phyloP scores from a whole-genome alignment of 1,139 yeast genomes.

The Pneumocystis wakefieldiae region DNA sequence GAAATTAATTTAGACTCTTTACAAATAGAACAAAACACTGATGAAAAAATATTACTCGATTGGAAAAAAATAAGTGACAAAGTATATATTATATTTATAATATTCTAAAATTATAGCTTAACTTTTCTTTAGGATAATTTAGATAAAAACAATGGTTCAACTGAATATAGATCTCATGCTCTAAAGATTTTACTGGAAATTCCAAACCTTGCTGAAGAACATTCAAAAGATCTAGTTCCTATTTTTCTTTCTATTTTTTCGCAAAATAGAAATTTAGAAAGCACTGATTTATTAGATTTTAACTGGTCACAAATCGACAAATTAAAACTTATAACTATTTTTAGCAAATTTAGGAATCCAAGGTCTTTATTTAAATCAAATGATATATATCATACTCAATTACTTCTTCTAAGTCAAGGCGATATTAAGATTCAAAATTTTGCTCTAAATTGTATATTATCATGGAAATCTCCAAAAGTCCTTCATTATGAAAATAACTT shows the following conservation, averaged over 20 bases:
- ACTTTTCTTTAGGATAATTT: neutral
- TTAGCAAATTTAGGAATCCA: slow-evolving; percentile 52
- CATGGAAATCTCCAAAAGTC: slow-evolving; percentile 44
- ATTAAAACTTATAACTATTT: slow-evolving; percentile 42
- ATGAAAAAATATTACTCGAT: neutral
- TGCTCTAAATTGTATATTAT: slow-evolving; percentile 58
- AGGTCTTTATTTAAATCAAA: slow-evolving; percentile 35
- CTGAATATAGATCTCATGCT: slow-evolving; percentile 28
- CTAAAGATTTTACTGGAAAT: slow-evolving; percentile 37
- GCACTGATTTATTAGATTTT: slow-evolving; percentile 17
- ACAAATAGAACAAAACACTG: neutral
- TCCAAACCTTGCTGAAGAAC: slow-evolving; percentile 54
- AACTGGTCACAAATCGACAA: slow-evolving; percentile 46
- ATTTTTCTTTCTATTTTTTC: slow-evolving; percentile 28
- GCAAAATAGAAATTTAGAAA: slow-evolving; percentile 6
- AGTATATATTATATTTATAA: neutral
- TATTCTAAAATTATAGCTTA: slow-evolving; percentile 1
- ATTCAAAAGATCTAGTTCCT: slow-evolving; percentile 43
- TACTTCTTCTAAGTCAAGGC: slow-evolving; percentile 48
- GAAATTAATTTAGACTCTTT: neutral
- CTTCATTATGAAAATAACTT: slow-evolving; percentile 61
- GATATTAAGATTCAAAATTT: slow-evolving; percentile 49
- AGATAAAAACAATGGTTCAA: slow-evolving; percentile 3
- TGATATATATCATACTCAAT: slow-evolving; percentile 38
- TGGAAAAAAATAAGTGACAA: neutral